Evolutionary conservation across 805 yeast species (phyloP), one percentile per base, ranked within the genome.

Genomic region (Kregervanrija fluxuum): DNA sequence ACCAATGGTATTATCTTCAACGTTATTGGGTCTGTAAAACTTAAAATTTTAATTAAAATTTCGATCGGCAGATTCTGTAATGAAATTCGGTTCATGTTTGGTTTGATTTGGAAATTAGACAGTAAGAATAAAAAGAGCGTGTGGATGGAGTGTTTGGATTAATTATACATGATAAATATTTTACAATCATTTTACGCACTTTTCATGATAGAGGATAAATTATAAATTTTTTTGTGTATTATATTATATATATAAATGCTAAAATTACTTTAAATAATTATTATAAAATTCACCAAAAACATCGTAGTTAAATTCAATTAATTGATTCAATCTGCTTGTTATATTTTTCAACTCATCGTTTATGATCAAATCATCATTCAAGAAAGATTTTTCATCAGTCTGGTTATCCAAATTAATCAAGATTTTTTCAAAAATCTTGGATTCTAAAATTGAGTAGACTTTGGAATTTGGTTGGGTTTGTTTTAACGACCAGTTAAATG

Each of bases 391-490:
- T n/a, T 8, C 35, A 30, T 10, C 16, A 36, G 45, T 22, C 17
- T 42, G 43, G 11, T 46, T 45, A 30, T 38, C 35, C 12, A 46
- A 33, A 35, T 33, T 34, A 11, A 36, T n/a, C 11, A 46, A 30
- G 13, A 51, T 43, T 47, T 42, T 42, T 55, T 62, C 56, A 42
- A 62, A 59, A 43, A 79, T 65, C 45, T 71, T 75, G 51, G 62
- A 80, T 63, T 87, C 96, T 73, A 88, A 70, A 40, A 86, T 70
- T 5, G 82, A 80, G 59, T 87, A 87, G 35, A 87, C 84, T 42
- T 77, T 81, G 8, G 91, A 80, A 48, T 70, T 70, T 40, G 96
- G 96, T 64, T 87, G 95, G 11, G 90, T 83, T 64, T 88, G 95
- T 58, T 82, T 85, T 40, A 84, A 70, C 38, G 88, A 70, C 95